Evolutionary conservation across 352 stramenopile species (phyloP), one percentile per base, ranked within the genome.

Genomic region (Globisporangium cystogenes): DNA sequence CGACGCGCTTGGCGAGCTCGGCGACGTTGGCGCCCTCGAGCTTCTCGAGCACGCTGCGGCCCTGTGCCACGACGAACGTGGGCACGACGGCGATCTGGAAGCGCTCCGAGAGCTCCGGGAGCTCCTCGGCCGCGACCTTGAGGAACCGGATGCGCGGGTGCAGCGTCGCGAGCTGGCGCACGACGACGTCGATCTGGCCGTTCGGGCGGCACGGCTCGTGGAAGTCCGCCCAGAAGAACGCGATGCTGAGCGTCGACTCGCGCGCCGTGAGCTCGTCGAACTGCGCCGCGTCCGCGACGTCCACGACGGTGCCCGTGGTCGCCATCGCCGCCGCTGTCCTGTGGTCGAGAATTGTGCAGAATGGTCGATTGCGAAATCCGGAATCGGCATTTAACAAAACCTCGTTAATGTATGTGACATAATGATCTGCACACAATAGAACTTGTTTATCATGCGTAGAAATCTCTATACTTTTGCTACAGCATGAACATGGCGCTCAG

Each of bases 1-100:
- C 82, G 29, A 95, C 82, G 46, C 75, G 81, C 62, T 93, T 91
- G 51, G 84, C 84, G 43, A 95, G 68, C 51, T 92, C 82, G 1
- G 82, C 70, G 29, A 95, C 84, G 52, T 92, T 92, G 23, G 83
- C 82, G 57, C 80, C 82, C 44, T 95, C 84, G 29, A 91, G 68
- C 62, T 91, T 90, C 59, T 94, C 82, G 43, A 95, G 69, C 57
- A 90, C 76, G 43, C 68, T 71, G 47, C 68, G 75, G 54, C 82
- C 82, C 54, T 93, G 78, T 21, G 66, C 55, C 31, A 98, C 79
- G 35, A 98, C 67, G 49, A 99, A 97, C 10, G 95, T 98, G 15
- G 96, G 96, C 46, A 99, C 94, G 7, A 96, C 81, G 0, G 83
- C 82, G 46, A 99, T 91, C 58, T 86, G 60, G 58, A 96, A 96